Base-by-base conservation (phyloP, 2,329 filamentous ascomycete species). In the Arthrinium phaeospermum region DNA sequence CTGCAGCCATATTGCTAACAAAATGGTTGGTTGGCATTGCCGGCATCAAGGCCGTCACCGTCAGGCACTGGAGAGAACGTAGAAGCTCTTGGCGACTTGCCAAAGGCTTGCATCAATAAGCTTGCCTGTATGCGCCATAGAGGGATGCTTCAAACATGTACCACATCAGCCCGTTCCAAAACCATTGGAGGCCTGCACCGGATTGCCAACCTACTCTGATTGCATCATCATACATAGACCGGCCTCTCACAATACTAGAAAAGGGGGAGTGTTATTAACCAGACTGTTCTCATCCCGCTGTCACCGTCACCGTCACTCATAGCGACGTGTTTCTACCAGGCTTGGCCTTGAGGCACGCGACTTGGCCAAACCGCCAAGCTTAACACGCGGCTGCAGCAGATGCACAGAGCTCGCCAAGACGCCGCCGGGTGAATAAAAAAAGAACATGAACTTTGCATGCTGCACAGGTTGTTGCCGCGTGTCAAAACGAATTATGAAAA, bases 341-440 rank as follows among this genome's bases (percentile, higher is more conserved):
- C 7, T 27, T 19, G 53, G 30, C 37, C 53, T 61, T 3, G 53
- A 61, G 57, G 57, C 57, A 41, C 57, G 30, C 57, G 34, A 41
- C 57, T 41, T 64, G 30, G 16, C 30, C 53, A 61, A n/a, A 61
- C 53, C 53, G 53, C 53, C 30, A 61, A 61, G 53, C 53, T 61
- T 37, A 30, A 61, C 53, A 61, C 53, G 30, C 53, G 30, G 53
- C 34, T 61, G 27, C 53, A 61, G 30, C 30, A 19, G 53, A 37
- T 64, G 34, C 57, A 41, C 30, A 64, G 30, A 34, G 57, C 57
- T 64, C 34, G 57, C 34, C 57, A 64, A 64, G 57, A 64, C 34
- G 22, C 41, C 34, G 22, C 41, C 34, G 57, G 30, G 34, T 24
- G 34, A 64, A 41, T 64, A 19, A 41, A 64, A 41, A 19, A 41